A percentile compares a stretch with the other conserved stretches of the same genome.
phyloP scores from a whole-genome alignment of 768 basidiomycete genomes.

The Sporobolomyces pararoseus region DNA sequence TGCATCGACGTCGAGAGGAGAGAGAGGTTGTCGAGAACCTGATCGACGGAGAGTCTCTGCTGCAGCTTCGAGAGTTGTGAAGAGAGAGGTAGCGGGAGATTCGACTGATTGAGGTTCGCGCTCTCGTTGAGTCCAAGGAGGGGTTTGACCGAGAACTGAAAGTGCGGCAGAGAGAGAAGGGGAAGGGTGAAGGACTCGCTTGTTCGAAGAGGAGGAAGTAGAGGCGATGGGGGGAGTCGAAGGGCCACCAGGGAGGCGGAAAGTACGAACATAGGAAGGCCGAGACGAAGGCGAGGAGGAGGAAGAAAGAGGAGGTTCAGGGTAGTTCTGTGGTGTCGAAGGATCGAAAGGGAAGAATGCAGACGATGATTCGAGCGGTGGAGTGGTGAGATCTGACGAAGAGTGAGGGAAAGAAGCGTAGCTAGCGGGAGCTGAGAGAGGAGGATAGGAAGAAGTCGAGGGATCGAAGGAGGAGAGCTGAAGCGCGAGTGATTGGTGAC shows the following conservation, averaged over 20 bases:
- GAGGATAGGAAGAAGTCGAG: not conserved
- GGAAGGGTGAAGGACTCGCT: not conserved
- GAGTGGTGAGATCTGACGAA: not conserved
- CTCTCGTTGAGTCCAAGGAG: not conserved
- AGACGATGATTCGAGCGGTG: not conserved
- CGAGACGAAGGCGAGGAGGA: not conserved
- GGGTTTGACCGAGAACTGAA: not conserved
- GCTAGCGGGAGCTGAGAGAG: not conserved
- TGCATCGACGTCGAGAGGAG: not conserved
- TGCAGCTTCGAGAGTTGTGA: conserved; percentile 6
- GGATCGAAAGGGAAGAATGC: not conserved
- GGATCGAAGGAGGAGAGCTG: not conserved
- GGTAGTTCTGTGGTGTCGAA: not conserved
- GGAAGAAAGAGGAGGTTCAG: not conserved
- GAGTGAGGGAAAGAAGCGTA: not conserved
- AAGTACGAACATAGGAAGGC: conserved; percentile 1
- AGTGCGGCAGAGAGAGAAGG: conserved; percentile 4
- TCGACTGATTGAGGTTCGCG: not conserved
- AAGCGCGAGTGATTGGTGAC: not conserved
- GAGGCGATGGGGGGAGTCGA: not conserved
- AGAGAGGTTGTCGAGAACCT: not conserved
- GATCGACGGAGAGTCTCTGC: not conserved
- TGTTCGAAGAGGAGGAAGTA: not conserved
- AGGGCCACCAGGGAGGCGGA: not conserved
- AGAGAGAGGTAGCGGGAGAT: not conserved